phyloP scores from a whole-genome alignment of 768 basidiomycete species.

The Auriculariales sp. region DNA sequence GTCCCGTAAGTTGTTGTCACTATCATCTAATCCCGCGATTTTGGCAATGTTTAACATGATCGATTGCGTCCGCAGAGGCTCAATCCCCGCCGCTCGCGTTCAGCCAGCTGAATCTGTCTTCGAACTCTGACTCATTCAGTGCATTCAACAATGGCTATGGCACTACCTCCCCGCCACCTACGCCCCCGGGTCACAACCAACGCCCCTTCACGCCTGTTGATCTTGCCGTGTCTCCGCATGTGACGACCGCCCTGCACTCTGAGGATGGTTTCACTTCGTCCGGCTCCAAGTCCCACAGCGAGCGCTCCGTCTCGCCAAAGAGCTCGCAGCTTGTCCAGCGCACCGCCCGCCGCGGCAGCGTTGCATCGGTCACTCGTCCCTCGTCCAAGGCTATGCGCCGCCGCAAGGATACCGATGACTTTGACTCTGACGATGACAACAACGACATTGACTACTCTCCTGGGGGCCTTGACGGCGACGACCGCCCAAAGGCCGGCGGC shows the following conservation, averaged over 20 bases:
- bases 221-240: not conserved
- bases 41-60: not conserved
- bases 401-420: not conserved
- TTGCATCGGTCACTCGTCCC: not conserved
- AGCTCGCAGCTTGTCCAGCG: not conserved
- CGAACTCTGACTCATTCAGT: too few relatives aligned
- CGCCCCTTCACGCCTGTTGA: slow-evolving; percentile 1
- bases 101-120: not conserved
- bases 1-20: not conserved
- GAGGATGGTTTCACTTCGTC: not conserved
- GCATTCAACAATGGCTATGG: too few relatives aligned
- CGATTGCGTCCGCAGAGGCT: not conserved
- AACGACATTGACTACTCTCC: not conserved
- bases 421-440: not conserved
- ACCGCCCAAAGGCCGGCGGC: not conserved
- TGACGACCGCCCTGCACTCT: not conserved
- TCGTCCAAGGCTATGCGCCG: not conserved
- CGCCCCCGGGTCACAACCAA: not conserved
- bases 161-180: not conserved
- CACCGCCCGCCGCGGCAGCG: not conserved
- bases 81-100: not conserved
- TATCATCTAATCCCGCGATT: too few relatives aligned
- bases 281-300: not conserved
- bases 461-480: not conserved
- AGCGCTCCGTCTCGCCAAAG: not conserved